Conservation (phyloP, 352 stramenopile genomes). For the Nothophytophthora sp. region DNA sequence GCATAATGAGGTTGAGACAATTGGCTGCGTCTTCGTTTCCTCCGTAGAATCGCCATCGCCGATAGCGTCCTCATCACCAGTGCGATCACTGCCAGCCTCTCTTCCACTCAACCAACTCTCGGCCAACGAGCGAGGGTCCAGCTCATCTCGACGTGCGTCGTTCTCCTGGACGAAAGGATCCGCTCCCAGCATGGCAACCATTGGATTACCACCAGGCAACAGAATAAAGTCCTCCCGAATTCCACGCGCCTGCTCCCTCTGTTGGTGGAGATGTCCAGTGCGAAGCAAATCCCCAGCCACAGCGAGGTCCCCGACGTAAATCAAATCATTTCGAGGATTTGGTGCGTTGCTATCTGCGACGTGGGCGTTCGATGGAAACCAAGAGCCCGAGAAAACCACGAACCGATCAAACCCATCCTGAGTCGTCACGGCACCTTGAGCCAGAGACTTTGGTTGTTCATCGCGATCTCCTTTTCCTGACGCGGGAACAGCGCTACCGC, state of each 20-base stretch:
- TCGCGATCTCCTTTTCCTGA: neutral
- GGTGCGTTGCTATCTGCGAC: neutral
- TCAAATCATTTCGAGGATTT: constrained; percentile 22
- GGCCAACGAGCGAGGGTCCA: too few species aligned
- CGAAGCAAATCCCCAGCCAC: constrained; percentile 14
- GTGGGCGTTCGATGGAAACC: neutral
- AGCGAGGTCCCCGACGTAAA: constrained; percentile 19
- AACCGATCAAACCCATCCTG: constrained; percentile 1
- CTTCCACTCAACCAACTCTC: too few species aligned
- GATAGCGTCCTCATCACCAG: too few species aligned
- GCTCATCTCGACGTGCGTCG: too few species aligned
- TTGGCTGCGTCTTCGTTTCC: too few species aligned
- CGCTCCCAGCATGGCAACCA: too few species aligned
- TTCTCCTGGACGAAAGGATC: too few species aligned
- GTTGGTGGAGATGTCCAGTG: neutral
- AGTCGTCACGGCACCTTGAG: neutral
- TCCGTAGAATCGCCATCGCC: too few species aligned
- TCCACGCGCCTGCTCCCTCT: neutral
- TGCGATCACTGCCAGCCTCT: too few species aligned
- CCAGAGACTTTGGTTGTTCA: neutral
- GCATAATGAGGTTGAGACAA: too few species aligned
- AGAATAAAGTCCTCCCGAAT: constrained; percentile 7
- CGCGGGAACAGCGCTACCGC: too few species aligned
- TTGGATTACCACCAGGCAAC: too few species aligned
- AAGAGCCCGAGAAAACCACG: constrained; percentile 8